These are phyloP conservation scores for Fragilariopsis cylindrus DNA, from an alignment of 108 stramenopile genomes.

Conservation along the genomic window DNA sequence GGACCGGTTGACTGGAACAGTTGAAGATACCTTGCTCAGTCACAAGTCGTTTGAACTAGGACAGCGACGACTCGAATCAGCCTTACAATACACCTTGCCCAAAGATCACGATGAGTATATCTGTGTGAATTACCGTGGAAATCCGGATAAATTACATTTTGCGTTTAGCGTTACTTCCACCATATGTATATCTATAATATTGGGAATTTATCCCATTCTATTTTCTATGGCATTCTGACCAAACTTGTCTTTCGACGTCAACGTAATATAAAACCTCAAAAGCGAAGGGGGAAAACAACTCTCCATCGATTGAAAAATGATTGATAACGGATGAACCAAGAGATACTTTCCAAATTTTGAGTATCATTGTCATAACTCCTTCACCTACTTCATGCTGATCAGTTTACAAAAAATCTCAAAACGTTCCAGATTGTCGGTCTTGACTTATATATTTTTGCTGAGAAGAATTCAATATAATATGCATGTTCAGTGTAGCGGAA, in stretches of 20 bases:
- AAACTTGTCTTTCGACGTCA: background rate
- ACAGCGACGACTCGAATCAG: conserved; percentile 1
- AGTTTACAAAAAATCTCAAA: too few species aligned
- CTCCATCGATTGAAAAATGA: background rate
- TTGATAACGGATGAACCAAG: background rate
- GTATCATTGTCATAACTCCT: too few species aligned
- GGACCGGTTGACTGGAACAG: conserved; percentile 25
- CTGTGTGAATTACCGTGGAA: conserved; percentile 41
- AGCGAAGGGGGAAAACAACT: too few species aligned
- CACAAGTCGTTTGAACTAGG: conserved; percentile 10
- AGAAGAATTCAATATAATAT: too few species aligned
- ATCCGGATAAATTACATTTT: conserved; percentile 9
- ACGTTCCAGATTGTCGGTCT: too few species aligned
- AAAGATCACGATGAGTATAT: conserved; percentile 22
- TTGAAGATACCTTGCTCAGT: conserved; percentile 21
- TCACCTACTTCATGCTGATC: too few species aligned
- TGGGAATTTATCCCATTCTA: background rate
- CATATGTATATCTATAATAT: background rate
- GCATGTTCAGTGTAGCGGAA: too few species aligned
- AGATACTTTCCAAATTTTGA: background rate
- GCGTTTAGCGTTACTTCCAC: conserved; percentile 13
- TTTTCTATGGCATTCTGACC: background rate
- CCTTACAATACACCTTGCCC: background rate
- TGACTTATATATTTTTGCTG: too few species aligned
- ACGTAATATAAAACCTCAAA: background rate